Percentiles rank a stretch among this genome's conserved stretches.
phyloP scores from a whole-genome alignment of 1,139 yeast species.

The Scheffersomyces parashehatae region DNA sequence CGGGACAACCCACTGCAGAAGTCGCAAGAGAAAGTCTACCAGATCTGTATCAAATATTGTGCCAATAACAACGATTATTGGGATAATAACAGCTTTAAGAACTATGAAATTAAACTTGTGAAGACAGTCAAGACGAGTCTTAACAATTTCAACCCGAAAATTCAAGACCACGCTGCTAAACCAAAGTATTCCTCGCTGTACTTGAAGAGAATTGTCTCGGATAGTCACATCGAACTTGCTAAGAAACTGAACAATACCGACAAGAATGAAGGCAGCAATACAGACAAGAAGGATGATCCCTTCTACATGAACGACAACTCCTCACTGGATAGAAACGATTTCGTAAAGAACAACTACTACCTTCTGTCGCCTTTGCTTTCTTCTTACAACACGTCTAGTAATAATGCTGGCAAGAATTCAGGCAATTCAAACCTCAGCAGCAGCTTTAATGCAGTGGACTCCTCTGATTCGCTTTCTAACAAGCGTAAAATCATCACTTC shows the following conservation, averaged over 20 bases:
- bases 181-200: conserved; percentile 45
- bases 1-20: not conserved
- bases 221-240: conserved; percentile 22
- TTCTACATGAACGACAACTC: conserved; percentile 16
- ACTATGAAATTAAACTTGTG: conserved; percentile 56
- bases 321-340: conserved; percentile 27
- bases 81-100: conserved; percentile 69
- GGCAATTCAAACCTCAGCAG: conserved; percentile 2
- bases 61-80: conserved; percentile 58
- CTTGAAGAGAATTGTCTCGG: conserved; percentile 37
- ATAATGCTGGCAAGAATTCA: conserved; percentile 3
- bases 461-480: not conserved
- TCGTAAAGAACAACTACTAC: conserved; percentile 37
- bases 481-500: not conserved
- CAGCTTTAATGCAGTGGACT: not conserved
- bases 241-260: conserved; percentile 5
- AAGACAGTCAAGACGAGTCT: conserved; percentile 14
- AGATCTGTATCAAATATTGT: conserved; percentile 62
- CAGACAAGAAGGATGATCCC: conserved; percentile 1
- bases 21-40: conserved; percentile 25
- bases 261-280: conserved; percentile 1
- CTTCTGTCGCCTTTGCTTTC: conserved; percentile 43
- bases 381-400: conserved; percentile 7
- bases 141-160: conserved; percentile 5
- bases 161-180: conserved; percentile 21